Base-by-base conservation (phyloP, 1,284 basidiomycete genomes). In the Trichosporon asahii region DNA sequence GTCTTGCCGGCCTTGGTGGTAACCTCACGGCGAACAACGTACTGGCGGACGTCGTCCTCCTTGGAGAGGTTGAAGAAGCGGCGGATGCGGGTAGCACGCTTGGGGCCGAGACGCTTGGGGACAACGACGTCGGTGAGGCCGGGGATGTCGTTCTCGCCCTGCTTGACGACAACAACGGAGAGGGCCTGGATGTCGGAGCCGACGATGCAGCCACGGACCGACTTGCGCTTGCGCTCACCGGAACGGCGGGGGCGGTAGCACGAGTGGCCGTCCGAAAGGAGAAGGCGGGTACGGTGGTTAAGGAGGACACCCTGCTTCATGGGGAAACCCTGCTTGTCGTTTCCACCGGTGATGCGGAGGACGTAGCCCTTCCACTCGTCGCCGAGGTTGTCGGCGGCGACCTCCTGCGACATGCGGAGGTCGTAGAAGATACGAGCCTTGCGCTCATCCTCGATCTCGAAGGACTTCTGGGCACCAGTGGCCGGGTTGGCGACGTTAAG, bases 291-390 rank as follows among this genome's bases (percentile, higher is more conserved):
- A 89, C 96, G 95, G 87, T 94, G 85, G 76, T 94, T 93, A 79
- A 95, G 88, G 76, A 99, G 91, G 80, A 98, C 93, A 88, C 95
- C 96, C 87, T 98, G 96, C 88, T 98, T 98, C 95, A 98, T 98
- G 57, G 70, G 70, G 70, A 68, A 72, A 76, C 82, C 84, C 79
- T 86, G 85, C 79, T 84, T 84, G 83, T 84, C 83, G 82, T 83
- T 82, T 74, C 82, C 81, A 74, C 96, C 95, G 64, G 94, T 95
- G 87, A 99, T 93, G 81, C 95, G 91, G 88, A 98, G 90, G 85
- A 98, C 87, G 87, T 98, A 98, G 73, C 96, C 96, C 85, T 94
- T 94, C 89, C 90, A 98, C 87, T 98, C 96, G 83, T 97, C 93
- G 79, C 95, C 95, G 79, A 98, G 86, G 68, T 90, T 85, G 87